Base-by-base conservation (phyloP, 2,329 filamentous ascomycete genomes). In the Diplodia scrobiculata region DNA sequence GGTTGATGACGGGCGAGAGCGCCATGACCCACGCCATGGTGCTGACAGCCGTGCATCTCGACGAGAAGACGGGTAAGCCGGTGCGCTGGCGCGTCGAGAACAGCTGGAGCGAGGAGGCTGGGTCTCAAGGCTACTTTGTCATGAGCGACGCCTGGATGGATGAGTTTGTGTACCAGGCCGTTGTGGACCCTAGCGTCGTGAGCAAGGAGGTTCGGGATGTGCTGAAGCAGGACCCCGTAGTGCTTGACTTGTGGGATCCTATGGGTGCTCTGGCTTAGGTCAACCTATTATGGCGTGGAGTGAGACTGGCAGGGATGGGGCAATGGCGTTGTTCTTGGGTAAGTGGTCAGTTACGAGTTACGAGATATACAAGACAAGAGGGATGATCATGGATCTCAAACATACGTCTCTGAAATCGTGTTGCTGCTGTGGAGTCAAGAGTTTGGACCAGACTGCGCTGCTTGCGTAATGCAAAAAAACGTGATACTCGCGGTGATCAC, bases 21-120 rank as follows among this genome's bases (percentile, higher is more conserved):
- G 84, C 86, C 60, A 96, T 97, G 92, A 96, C 92, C 0, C 92
- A 96, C 73, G 92, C 92, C 4, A 96, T 96, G 92, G 91, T 96
- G 0, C 78, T 97, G 68, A 96, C 91, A 2, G 92, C 87, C 0
- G 92, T 96, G 53, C 92, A 97, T 73, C 76, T 96, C 2, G 88
- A 84, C 32, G 79, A 86, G 67, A 58, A 53, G 27, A 65, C 63
- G 11, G 87, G 86, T 1, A 84, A 86, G 76, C 83, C 87, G 1
- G 85, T 92, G 1, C 81, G 92, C 52, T 97, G 92, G 92, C 82
- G 91, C 64, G 91, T 96, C 6, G 89, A 96, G 83, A 96, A 96
- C 75, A 90, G 86, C 66, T 96, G 92, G 92, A 91, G 90, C 13
- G 83, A 86, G 48, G 79, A 73, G 0, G 84, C 84, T 0, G 92